These are phyloP conservation scores for Ganoderma leucocontextum DNA, from an alignment of 1,284 basidiomycete genomes.

Conservation along the genomic window DNA sequence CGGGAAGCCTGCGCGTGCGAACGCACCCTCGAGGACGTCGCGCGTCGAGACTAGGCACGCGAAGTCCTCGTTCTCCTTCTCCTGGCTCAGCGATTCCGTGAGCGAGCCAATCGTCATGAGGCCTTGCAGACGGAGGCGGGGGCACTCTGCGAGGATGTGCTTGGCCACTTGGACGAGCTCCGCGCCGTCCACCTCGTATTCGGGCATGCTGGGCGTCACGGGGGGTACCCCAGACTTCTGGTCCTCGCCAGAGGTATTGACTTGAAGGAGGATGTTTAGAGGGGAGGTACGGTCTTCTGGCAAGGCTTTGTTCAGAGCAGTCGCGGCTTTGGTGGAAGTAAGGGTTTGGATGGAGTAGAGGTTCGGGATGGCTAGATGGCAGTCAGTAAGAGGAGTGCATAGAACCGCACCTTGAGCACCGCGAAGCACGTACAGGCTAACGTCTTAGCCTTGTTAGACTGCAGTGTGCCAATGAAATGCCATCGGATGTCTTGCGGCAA, in stretches of 20 bases:
- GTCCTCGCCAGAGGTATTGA: slow-evolving; percentile 95
- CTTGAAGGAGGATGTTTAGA: slow-evolving; percentile 87
- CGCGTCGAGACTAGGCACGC: slow-evolving; percentile 72
- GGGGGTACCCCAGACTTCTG: slow-evolving; percentile 88
- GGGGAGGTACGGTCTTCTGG: slow-evolving; percentile 54
- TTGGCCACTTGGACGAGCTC: slow-evolving; percentile 75
- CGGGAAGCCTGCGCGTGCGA: slow-evolving; percentile 46
- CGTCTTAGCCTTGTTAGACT: slow-evolving; percentile 94
- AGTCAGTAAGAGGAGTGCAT: slow-evolving; percentile 19
- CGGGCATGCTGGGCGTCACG: slow-evolving; percentile 41
- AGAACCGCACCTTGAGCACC: slow-evolving; percentile 3
- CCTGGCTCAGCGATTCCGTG: slow-evolving; percentile 67
- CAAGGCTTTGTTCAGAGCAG: slow-evolving; percentile 83
- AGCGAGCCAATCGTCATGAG: slow-evolving; percentile 97
- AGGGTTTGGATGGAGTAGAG: slow-evolving; percentile 91
- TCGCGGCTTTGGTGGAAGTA: slow-evolving; percentile 87
- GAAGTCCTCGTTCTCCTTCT: slow-evolving; percentile 87
- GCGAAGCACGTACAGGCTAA: slow-evolving; percentile 70
- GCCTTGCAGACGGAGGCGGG: slow-evolving; percentile 79
- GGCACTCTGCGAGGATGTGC: slow-evolving; percentile 79
- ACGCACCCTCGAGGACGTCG: slow-evolving; percentile 57
- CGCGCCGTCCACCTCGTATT: slow-evolving; percentile 37
- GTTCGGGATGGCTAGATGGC: slow-evolving; percentile 81
- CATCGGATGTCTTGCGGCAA: slow-evolving; percentile 87
- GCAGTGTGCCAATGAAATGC: slow-evolving; percentile 97